Evolutionary conservation across 1,284 basidiomycete species (phyloP).

Genomic region (Microbotryum lychnidis-dioicae): DNA sequence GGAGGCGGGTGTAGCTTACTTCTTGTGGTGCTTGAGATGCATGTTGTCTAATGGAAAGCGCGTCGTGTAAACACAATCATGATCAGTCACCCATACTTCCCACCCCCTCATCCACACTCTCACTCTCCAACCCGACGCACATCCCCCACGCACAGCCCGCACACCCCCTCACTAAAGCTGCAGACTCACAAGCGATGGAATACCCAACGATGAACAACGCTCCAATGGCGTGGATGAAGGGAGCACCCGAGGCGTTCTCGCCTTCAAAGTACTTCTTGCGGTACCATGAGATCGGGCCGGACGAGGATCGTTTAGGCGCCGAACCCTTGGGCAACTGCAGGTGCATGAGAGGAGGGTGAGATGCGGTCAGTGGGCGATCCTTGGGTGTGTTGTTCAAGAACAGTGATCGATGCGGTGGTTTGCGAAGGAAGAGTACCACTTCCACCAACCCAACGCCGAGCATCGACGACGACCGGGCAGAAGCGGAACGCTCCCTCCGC

Average conservation of each 20-base stretch:
- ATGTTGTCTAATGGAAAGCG: slow-evolving; percentile 26
- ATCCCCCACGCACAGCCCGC: no score
- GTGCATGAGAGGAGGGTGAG: background rate
- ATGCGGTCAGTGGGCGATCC: background rate
- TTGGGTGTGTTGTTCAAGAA: background rate
- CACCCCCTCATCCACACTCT: background rate
- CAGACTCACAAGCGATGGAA: slow-evolving; percentile 28
- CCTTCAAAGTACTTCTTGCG: slow-evolving; percentile 37
- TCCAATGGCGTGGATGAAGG: slow-evolving; percentile 35
- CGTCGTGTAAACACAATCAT: background rate
- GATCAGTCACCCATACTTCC: background rate
- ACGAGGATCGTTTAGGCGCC: slow-evolving; percentile 17
- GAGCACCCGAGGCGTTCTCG: slow-evolving; percentile 35
- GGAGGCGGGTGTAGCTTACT: slow-evolving; percentile 5
- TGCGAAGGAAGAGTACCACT: background rate
- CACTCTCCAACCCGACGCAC: background rate
- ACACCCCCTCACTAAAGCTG: background rate
- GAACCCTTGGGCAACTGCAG: slow-evolving; percentile 38
- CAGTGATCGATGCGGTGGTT: background rate
- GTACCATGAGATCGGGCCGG: slow-evolving; percentile 36
- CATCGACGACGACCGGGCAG: background rate
- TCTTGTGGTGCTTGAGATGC: slow-evolving; percentile 37
- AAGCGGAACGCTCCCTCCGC: background rate
- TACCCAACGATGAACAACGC: slow-evolving; percentile 37
- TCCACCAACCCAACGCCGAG: background rate